Base-by-base conservation (phyloP, 345 rosid genomes). In the Melaleuca quinquenervia region DNA sequence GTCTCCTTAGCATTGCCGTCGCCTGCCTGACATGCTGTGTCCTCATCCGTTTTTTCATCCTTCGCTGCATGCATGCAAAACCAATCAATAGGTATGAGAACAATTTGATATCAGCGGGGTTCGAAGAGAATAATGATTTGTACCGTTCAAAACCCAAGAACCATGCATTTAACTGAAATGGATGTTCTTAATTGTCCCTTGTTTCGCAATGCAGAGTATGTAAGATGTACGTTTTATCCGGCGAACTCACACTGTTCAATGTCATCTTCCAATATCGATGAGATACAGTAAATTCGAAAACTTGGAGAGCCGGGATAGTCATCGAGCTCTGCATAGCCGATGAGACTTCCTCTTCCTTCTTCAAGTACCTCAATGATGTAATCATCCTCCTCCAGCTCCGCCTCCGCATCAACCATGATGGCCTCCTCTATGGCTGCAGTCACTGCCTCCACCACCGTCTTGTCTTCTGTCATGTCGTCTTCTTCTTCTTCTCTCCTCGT, bases 251-350 rank as follows among this genome's bases (percentile, higher is more conserved):
- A 20, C 49, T 86, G 74, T 5, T 88, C 87, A 15, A 87, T 53
- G 64, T 53, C 87, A 52, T 51, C 58, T 51, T 32, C 82, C 80
- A 87, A 82, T 60, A 84, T 7, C 5, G 86, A 49, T 18, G 87
- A 24, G 8, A 85, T 52, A 86, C 91, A 91, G 86, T 91, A 91
- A 75, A 91, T 89, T 84, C 90, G 90, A 89, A 91, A 91, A 87
- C 91, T 90, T 41, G 91, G 91, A 74, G 93, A 91, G 62, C 87
- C 90, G 50, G 90, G 89, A 78, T 85, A 88, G 44, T 85, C 83
- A 86, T 85, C 84, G 41, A 82, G 75, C 58, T 87, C 90, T 45
- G 87, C 90, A 6, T 88, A 53, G 56, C 83, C 82, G 52, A 80
- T 84, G 54, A 85, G 54, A 36, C 55, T 62, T 75, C 82, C 86